phyloP scores from a whole-genome alignment of 176 grass and related monocot species.

The Oropetium thomaeum region DNA sequence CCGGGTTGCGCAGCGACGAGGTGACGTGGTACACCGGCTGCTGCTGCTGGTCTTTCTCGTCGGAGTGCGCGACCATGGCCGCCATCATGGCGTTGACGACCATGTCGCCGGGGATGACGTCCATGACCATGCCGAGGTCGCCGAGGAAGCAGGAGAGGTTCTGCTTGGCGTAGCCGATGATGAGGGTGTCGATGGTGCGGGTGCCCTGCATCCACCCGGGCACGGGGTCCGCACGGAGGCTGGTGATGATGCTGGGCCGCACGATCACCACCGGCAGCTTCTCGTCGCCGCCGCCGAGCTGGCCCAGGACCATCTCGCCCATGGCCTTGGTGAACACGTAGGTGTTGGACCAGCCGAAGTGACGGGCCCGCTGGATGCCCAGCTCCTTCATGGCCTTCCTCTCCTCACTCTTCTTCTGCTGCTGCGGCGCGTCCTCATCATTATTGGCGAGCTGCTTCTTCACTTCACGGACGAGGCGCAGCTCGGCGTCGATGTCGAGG shows the following conservation, averaged over 20 bases:
- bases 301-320: conserved; percentile 62
- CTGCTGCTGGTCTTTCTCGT: background rate
- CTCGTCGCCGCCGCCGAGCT: conserved; percentile 33
- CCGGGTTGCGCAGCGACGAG: conserved; percentile 68
- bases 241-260: conserved; percentile 75
- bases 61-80: conserved; percentile 48
- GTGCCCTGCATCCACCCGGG: conserved; percentile 86
- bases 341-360: conserved; percentile 84
- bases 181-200: conserved; percentile 73
- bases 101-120: conserved; percentile 87
- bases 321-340: conserved; percentile 88
- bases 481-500: conserved; percentile 69
- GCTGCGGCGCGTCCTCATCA: background rate
- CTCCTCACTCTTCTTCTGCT: conserved; percentile 36
- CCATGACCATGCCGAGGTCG: conserved; percentile 53
- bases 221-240: conserved; percentile 54
- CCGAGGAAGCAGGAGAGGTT: conserved; percentile 71
- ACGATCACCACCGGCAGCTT: conserved; percentile 58
- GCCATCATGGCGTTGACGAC: conserved; percentile 82
- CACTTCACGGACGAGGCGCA: conserved; percentile 49
- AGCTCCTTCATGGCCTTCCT: conserved; percentile 73
- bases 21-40: conserved; percentile 49
- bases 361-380: conserved; percentile 59
- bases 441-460: conserved; percentile 30
- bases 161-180: conserved; percentile 69